These are phyloP conservation scores for Backusella australiensis DNA, from an alignment of 192 early-diverging fungal genomes.

Conservation along the genomic window DNA sequence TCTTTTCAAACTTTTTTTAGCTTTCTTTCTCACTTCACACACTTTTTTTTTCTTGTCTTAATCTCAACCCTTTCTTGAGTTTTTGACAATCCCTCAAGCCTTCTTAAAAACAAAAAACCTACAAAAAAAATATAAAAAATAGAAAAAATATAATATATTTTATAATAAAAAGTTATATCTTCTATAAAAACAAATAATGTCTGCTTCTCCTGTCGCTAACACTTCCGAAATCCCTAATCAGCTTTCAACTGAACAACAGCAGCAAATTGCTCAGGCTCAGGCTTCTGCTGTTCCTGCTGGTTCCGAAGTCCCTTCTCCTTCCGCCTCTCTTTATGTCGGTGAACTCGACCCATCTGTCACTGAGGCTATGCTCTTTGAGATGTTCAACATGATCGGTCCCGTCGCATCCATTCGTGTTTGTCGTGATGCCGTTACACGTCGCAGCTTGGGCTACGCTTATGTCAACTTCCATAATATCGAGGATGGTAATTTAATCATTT, in stretches of 20 bases:
- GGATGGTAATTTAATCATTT: constrained; percentile 53
- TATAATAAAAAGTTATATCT: background rate
- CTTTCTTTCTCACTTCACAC: no score
- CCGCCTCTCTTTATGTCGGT: constrained; percentile 93
- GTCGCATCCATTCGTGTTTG: constrained; percentile 98
- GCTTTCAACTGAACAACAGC: background rate
- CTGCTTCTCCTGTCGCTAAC: constrained; percentile 27
- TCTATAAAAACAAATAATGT: constrained; percentile 15
- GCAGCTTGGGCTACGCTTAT: constrained; percentile 96
- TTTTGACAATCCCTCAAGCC: constrained; percentile 5
- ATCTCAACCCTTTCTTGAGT: constrained; percentile 5
- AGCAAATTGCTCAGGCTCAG: background rate
- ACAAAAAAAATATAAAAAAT: background rate
- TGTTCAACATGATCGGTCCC: constrained; percentile 93
- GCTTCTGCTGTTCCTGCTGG: background rate
- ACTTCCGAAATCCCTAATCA: constrained; percentile 3
- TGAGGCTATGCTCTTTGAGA: constrained; percentile 96
- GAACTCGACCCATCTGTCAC: constrained; percentile 96
- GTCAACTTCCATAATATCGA: constrained; percentile 95
- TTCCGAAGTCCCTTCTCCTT: constrained; percentile 38
- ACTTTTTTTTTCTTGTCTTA: constrained; percentile 1
- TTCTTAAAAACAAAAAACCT: background rate
- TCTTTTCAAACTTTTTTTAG: no score
- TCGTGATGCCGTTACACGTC: constrained; percentile 95
- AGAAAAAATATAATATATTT: constrained; percentile 5